Percentiles rank a stretch among this genome's conserved stretches.
These are phyloP conservation scores for Maudiozyma saulgeensis DNA, from an alignment of 805 yeast genomes.

Conservation along the genomic window DNA sequence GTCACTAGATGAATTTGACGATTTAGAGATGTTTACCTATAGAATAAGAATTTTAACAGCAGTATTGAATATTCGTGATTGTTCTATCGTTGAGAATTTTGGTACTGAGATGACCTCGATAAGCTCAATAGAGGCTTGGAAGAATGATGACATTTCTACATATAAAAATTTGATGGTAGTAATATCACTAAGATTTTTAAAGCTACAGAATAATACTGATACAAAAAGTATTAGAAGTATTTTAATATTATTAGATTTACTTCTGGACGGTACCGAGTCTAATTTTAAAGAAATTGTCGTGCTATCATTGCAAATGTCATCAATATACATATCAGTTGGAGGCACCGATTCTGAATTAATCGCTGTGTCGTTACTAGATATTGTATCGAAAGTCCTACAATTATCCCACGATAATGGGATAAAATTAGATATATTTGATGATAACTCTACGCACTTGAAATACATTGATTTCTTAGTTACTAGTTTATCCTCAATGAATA, in stretches of 20 bases:
- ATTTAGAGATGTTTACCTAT: constrained; percentile 54
- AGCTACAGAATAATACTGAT: constrained; percentile 24
- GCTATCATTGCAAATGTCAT: constrained; percentile 32
- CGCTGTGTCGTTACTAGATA: constrained; percentile 25
- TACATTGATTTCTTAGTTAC: constrained; percentile 39
- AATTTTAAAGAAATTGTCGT: constrained; percentile 40
- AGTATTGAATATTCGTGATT: constrained; percentile 40
- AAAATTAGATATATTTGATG: constrained; percentile 25
- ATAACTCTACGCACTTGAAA: constrained; percentile 23
- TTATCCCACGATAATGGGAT: constrained; percentile 26
- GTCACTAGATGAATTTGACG: constrained; percentile 39
- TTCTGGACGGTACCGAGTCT: constrained; percentile 50
- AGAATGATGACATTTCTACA: constrained; percentile 42
- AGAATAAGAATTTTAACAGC: constrained; percentile 44
- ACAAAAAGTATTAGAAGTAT: constrained; percentile 35
- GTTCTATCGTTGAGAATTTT: constrained; percentile 38
- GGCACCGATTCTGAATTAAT: constrained; percentile 23
- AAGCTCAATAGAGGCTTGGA: constrained; percentile 27
- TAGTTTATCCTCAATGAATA: constrained; percentile 38
- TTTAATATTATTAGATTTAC: constrained; percentile 35
- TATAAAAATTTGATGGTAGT: constrained; percentile 48
- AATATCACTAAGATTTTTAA: constrained; percentile 39
- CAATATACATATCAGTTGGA: constrained; percentile 18
- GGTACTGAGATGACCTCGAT: constrained; percentile 51
- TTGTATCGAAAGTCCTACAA: constrained; percentile 25